These are phyloP conservation scores for Cerioporus squamosus DNA, from an alignment of 1,284 basidiomycete genomes.

Conservation along the genomic window DNA sequence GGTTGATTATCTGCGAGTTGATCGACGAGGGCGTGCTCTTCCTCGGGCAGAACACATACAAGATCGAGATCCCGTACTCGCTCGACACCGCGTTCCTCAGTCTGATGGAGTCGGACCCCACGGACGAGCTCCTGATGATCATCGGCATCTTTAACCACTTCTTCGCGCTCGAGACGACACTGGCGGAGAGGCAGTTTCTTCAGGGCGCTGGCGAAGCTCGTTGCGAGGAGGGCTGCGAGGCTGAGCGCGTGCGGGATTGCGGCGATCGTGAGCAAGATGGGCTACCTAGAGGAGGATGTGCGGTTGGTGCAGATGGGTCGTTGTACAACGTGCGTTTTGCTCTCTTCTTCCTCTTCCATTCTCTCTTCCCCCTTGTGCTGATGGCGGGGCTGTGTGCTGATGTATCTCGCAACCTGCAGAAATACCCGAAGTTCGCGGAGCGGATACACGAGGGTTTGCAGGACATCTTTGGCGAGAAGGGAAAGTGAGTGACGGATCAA, in stretches of 20 bases:
- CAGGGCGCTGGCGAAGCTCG: constrained; percentile 87
- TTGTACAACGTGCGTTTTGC: constrained; percentile 88
- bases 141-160: constrained; percentile 97
- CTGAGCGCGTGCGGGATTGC: constrained; percentile 94
- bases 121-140: constrained; percentile 96
- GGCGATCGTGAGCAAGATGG: constrained; percentile 92
- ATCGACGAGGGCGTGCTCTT: constrained; percentile 97
- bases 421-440: constrained; percentile 94
- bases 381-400: background rate
- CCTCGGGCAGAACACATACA: constrained; percentile 98
- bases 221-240: constrained; percentile 88
- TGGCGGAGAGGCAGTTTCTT: constrained; percentile 96
- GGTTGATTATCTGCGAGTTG: constrained; percentile 92
- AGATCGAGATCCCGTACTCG: constrained; percentile 90
- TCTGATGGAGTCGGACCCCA: constrained; percentile 97
- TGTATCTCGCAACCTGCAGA: constrained; percentile 49
- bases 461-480: constrained; percentile 95
- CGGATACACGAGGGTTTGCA: constrained; percentile 87
- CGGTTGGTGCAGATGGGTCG: constrained; percentile 91
- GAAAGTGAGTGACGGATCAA: constrained; percentile 71
- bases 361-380: too few species aligned
- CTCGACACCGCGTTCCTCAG: constrained; percentile 98
- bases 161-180: constrained; percentile 91
- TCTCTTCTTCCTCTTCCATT: background rate
- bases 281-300: constrained; percentile 86